Evolutionary conservation across 2,329 filamentous ascomycete genomes (phyloP).

Genomic region (Biscogniauxia sp.): DNA sequence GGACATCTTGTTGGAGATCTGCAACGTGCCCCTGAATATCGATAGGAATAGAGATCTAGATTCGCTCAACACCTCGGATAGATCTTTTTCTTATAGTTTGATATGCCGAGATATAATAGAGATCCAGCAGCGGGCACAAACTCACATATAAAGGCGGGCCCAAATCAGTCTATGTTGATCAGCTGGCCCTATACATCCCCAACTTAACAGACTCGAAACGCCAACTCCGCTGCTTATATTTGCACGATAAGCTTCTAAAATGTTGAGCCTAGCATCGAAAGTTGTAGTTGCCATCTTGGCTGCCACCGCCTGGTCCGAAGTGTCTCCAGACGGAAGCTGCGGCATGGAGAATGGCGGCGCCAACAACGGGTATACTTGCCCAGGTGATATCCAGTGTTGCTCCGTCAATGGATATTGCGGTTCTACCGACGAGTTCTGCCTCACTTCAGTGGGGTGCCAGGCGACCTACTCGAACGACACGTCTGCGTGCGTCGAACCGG

Average conservation of each 20-base stretch:
- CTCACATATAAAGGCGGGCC: background rate
- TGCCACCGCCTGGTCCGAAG: constrained; percentile 21
- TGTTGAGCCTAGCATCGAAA: background rate
- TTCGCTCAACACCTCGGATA: background rate
- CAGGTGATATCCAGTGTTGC: constrained; percentile 28
- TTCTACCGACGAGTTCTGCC: constrained; percentile 27
- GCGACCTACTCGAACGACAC: constrained; percentile 29
- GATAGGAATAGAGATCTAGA: background rate
- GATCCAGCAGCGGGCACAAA: background rate
- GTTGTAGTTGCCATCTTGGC: constrained; percentile 12
- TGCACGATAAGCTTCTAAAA: background rate
- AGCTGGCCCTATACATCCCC: background rate
- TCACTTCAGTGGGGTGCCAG: constrained; percentile 31
- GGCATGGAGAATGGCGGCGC: constrained; percentile 22
- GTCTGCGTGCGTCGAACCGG: constrained; percentile 25
- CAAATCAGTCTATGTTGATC: background rate
- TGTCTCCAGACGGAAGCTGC: constrained; percentile 33
- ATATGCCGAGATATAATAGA: background rate
- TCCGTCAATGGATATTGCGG: constrained; percentile 32
- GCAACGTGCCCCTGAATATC: background rate
- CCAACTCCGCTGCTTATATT: background rate
- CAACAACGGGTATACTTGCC: constrained; percentile 31
- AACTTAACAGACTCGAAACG: background rate
- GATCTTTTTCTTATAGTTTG: background rate
- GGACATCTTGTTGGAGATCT: background rate